Evolutionary conservation across 2,329 filamentous ascomycete genomes (phyloP).

Genomic region (Fusarium cyanostomum): DNA sequence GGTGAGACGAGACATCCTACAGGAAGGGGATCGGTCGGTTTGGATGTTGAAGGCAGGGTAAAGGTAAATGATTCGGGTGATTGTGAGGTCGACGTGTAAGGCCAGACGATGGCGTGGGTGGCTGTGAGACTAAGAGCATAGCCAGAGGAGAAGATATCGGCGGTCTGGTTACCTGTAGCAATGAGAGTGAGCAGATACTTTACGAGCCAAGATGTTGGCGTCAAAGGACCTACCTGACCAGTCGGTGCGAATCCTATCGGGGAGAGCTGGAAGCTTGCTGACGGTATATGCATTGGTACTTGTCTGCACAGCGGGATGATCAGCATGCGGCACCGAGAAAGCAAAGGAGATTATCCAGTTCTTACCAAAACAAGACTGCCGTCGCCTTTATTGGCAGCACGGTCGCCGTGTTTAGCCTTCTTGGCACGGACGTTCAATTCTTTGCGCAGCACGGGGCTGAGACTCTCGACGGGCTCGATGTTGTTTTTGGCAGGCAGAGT

Average conservation of each 20-base stretch:
- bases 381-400: slow-evolving; percentile 70
- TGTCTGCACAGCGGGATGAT: slow-evolving; percentile 63
- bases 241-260: slow-evolving; percentile 76
- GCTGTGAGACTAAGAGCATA: slow-evolving; percentile 85
- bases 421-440: slow-evolving; percentile 70
- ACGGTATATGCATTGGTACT: slow-evolving; percentile 87
- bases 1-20: slow-evolving; percentile 84
- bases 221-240: slow-evolving; percentile 66
- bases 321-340: slow-evolving; percentile 29
- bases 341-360: slow-evolving; percentile 2
- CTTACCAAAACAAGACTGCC: slow-evolving; percentile 72
- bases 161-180: slow-evolving; percentile 68
- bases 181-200: slow-evolving; percentile 26
- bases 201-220: neutral
- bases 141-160: slow-evolving; percentile 71
- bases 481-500: slow-evolving; percentile 56
- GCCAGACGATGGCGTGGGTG: slow-evolving; percentile 88
- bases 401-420: slow-evolving; percentile 70
- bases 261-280: slow-evolving; percentile 83
- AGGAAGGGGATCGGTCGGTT: slow-evolving; percentile 76
- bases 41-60: slow-evolving; percentile 77
- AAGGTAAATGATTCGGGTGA: slow-evolving; percentile 84
- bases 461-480: slow-evolving; percentile 57
- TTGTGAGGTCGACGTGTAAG: slow-evolving; percentile 75
- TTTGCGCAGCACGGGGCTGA: slow-evolving; percentile 53